Conservation (phyloP, 192 early-diverging fungal species). For the Coemansia sp. region DNA sequence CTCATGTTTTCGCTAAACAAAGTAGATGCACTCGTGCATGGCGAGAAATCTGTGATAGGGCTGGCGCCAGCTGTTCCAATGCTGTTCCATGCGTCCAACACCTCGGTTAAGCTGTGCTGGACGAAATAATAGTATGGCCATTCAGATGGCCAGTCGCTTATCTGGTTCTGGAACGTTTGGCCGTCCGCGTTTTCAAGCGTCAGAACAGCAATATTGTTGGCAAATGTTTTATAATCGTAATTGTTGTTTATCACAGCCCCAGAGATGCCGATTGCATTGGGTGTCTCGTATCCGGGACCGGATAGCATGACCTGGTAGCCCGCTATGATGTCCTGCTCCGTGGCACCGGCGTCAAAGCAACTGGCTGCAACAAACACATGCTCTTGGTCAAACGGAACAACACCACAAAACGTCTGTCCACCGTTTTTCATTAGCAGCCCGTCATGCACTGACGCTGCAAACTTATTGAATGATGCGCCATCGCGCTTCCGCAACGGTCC, state of each 20-base stretch:
- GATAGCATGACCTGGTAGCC: slow-evolving; percentile 9
- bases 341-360: slow-evolving; percentile 4
- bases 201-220: slow-evolving; percentile 18
- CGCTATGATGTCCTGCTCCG: neutral
- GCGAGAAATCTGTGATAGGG: neutral
- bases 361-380: slow-evolving; percentile 20
- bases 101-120: neutral
- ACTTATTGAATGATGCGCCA: neutral
- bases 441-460: neutral
- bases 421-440: neutral
- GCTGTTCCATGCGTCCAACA: slow-evolving; percentile 6
- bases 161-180: neutral
- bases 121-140: slow-evolving; percentile 10
- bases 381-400: neutral
- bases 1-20: neutral
- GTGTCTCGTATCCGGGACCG: slow-evolving; percentile 5
- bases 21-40: slow-evolving; percentile 9
- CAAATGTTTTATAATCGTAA: slow-evolving; percentile 8
- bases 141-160: slow-evolving; percentile 17
- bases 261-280: neutral
- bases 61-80: neutral
- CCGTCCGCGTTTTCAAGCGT: slow-evolving; percentile 2
- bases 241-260: neutral
- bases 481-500: neutral
- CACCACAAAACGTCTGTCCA: slow-evolving; percentile 6